Evolutionary conservation across 2,329 filamentous ascomycete genomes (phyloP).

Genomic region (Stemphylium beticola): DNA sequence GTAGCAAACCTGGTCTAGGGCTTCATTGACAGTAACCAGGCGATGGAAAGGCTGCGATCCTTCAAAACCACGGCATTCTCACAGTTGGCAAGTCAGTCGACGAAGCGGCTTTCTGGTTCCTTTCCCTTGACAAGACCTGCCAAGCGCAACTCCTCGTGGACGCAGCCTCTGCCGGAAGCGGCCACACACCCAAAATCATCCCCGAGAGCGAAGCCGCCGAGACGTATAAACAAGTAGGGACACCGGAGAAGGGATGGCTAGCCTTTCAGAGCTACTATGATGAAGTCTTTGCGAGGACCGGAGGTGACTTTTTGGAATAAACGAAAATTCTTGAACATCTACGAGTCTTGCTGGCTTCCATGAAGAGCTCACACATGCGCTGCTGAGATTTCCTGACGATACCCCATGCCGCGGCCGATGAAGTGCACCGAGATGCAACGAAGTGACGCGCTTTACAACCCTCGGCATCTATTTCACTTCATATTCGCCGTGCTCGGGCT

Average conservation of each 20-base stretch:
- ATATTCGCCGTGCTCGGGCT: too few relatives aligned
- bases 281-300: slow-evolving; percentile 59
- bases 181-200: slow-evolving; percentile 51
- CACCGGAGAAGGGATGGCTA: slow-evolving; percentile 60
- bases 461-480: too few relatives aligned
- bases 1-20: not conserved
- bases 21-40: slow-evolving; percentile 14
- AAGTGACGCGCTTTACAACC: too few relatives aligned
- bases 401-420: too few relatives aligned
- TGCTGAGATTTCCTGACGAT: too few relatives aligned
- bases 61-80: slow-evolving; percentile 51
- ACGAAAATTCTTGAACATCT: too few relatives aligned
- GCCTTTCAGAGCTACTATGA: slow-evolving; percentile 63
- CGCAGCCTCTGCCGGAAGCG: slow-evolving; percentile 47
- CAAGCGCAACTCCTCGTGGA: slow-evolving; percentile 55
- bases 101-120: slow-evolving; percentile 56
- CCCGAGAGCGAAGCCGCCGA: slow-evolving; percentile 49
- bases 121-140: slow-evolving; percentile 54
- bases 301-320: slow-evolving; percentile 56
- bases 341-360: slow-evolving; percentile 2
- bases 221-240: slow-evolving; percentile 52
- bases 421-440: too few relatives aligned
- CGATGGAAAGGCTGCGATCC: slow-evolving; percentile 45
- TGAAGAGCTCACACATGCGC: too few relatives aligned
- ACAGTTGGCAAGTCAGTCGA: slow-evolving; percentile 50